A percentile compares a stretch with the other conserved stretches of the same genome.
phyloP scores from a whole-genome alignment of 441 rosid genomes.

The Erodium moschatum region DNA sequence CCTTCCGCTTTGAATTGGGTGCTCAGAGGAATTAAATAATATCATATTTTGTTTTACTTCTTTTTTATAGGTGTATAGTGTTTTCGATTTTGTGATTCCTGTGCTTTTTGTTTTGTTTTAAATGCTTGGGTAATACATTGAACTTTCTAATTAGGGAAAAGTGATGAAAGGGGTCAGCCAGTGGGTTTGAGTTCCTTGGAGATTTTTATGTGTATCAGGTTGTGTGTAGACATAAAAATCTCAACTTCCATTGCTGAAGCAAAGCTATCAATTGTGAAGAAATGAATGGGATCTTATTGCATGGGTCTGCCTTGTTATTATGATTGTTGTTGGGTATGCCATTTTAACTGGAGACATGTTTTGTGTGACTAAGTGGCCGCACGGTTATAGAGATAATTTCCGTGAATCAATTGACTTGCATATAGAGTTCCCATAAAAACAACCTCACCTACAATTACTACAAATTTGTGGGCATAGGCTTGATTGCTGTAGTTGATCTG shows the following conservation, averaged over 20 bases:
- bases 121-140: not conserved
- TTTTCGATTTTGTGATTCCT: not conserved
- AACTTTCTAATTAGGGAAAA: not conserved
- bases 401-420: conserved; percentile 2
- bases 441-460: not conserved
- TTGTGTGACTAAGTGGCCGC: conserved; percentile 1
- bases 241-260: not conserved
- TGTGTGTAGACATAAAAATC: not conserved
- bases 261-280: not conserved
- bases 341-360: not conserved
- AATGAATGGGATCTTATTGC: conserved; percentile 7
- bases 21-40: not conserved
- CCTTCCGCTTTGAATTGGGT: not conserved
- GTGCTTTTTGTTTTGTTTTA: not conserved
- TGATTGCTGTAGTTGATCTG: not conserved
- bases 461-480: not conserved
- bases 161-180: not conserved
- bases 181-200: not conserved
- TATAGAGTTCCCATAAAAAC: not conserved
- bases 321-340: not conserved
- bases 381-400: not conserved
- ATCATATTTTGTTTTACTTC: not conserved
- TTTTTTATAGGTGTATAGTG: not conserved
- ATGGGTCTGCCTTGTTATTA: conserved; percentile 1
- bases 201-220: not conserved